Base-by-base conservation (phyloP, 345 rosid genomes). In the Gossypium longicalyx region DNA sequence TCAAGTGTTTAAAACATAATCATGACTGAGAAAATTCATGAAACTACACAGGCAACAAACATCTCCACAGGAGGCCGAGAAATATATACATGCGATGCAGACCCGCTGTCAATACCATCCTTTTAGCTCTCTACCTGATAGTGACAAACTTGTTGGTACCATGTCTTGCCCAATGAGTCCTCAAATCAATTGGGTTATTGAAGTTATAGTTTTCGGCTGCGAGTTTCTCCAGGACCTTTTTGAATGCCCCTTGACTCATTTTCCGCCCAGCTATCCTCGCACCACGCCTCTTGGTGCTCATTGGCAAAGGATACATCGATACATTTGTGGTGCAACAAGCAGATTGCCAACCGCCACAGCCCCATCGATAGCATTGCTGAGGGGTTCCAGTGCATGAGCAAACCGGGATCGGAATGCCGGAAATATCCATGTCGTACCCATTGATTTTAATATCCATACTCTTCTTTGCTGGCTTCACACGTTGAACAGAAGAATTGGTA, bases 61-160 rank as follows among this genome's bases (percentile, higher is more conserved):
- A 81, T 77, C 87, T 78, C 88, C 45, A 83, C 87, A 74, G 61
- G 43, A 72, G 85, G 88, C 77, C 85, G 70, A 73, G 82, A 81
- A 48, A 76, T 81, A 83, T 81, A 78, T 79, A 87, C 85, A 84
- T 63, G 78, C 77, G 69, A 43, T 13, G 68, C 70, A 68, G 78
- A 59, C 15, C 13, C 15, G 13, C 29, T 22, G 27, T 23, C 12
- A 11, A 57, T 57, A 22, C 12, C 75, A 57, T 25, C 70, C 73
- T 65, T 48, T 70, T 69, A 80, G 76, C 41, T 34, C 41, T 77
- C 93, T 92, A 95, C 86, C 97, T 95, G 90, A 95, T 95, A 3
- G 99, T 95, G 81, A 95, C 97, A 44, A 93, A 93, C 93, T 93
- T 95, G 88, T 93, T 93, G 78, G 99, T 95, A 48, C 99, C 99